These are phyloP conservation scores for Gossypium stocksii DNA, from an alignment of 345 rosid species.

Conservation along the genomic window DNA sequence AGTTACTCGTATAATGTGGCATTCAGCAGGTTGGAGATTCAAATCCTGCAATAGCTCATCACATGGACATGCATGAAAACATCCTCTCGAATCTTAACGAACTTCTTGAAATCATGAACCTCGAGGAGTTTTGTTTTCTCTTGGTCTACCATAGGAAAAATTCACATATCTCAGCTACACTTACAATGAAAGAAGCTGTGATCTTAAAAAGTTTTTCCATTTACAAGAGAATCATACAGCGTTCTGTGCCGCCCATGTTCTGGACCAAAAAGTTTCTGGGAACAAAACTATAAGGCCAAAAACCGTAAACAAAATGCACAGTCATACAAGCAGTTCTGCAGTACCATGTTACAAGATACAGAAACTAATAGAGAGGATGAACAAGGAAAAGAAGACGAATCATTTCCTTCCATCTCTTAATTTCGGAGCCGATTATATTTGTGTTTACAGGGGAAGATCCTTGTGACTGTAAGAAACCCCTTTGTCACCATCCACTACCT, in stretches of 20 bases:
- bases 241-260: neutral
- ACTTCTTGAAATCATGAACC: too few species aligned
- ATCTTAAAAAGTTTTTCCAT: neutral
- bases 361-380: neutral
- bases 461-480: conserved; percentile 37
- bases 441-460: conserved; percentile 12
- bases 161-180: neutral
- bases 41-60: too few species aligned
- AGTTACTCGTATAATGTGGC: too few species aligned
- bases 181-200: neutral
- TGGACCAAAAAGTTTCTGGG: neutral
- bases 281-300: neutral
- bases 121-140: too few species aligned
- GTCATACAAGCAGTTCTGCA: neutral
- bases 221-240: neutral
- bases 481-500: conserved; percentile 52
- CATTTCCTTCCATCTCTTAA: neutral
- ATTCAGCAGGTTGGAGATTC: too few species aligned
- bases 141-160: neutral
- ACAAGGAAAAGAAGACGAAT: neutral
- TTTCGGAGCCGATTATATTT: neutral
- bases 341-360: neutral
- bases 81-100: too few species aligned
- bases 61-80: too few species aligned
- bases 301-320: neutral